These are phyloP conservation scores for Alternaria brassicae DNA, from an alignment of 2,329 filamentous ascomycete species.

Conservation along the genomic window DNA sequence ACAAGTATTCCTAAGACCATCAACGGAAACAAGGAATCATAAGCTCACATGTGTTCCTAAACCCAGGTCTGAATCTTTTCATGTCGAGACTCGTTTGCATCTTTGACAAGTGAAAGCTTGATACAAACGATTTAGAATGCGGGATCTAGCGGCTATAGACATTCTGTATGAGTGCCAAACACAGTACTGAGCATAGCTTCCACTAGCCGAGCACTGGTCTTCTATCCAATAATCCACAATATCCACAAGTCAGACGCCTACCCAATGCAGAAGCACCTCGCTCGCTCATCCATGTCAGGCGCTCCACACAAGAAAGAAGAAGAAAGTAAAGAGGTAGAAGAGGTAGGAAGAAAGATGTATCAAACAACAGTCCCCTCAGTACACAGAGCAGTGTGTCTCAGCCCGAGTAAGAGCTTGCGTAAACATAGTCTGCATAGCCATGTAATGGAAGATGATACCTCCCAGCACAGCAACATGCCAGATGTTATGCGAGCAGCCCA, in stretches of 20 bases:
- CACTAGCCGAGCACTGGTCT: background rate
- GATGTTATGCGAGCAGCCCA: slow-evolving; percentile 94
- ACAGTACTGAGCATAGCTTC: background rate
- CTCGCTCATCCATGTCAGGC: slow-evolving; percentile 10
- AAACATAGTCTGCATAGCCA: slow-evolving; percentile 96
- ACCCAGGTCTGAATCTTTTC: background rate
- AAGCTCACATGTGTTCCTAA: background rate
- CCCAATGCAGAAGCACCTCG: slow-evolving; percentile 9
- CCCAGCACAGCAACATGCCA: slow-evolving; percentile 96
- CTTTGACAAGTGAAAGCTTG: background rate
- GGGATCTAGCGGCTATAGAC: background rate
- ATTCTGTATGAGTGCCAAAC: background rate
- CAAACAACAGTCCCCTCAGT: slow-evolving; percentile 18
- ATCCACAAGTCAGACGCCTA: background rate
- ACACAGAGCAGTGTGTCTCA: slow-evolving; percentile 44
- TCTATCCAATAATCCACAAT: background rate
- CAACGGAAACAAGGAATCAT: background rate
- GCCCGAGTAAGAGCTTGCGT: slow-evolving; percentile 57
- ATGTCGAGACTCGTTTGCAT: background rate
- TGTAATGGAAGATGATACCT: slow-evolving; percentile 96
- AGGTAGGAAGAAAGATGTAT: background rate
- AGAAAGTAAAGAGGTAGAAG: background rate
- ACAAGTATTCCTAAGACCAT: background rate
- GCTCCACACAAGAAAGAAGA: background rate
- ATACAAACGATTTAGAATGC: background rate